These are phyloP conservation scores for Neofusicoccum cordaticola DNA, from an alignment of 2,329 filamentous ascomycete genomes.

Conservation along the genomic window DNA sequence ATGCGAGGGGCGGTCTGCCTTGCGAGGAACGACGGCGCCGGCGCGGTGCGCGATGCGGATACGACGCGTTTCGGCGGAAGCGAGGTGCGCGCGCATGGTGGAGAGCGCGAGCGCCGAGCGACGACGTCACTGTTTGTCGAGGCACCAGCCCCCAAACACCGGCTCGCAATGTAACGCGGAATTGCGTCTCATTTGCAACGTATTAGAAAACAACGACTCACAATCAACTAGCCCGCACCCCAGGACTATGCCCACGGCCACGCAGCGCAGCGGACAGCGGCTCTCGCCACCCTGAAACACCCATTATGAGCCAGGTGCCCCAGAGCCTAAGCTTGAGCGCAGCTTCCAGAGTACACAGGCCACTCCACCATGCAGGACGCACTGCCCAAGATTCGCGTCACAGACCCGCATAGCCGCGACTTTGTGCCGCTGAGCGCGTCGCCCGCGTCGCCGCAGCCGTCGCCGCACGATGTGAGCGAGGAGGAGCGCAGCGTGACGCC, in stretches of 20 bases:
- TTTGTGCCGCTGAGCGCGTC: constrained; percentile 25
- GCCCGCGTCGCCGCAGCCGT: constrained; percentile 19
- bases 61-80: background rate
- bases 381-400: constrained; percentile 44
- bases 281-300: constrained; percentile 14
- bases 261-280: background rate
- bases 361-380: constrained; percentile 34
- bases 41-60: background rate
- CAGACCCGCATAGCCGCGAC: constrained; percentile 40
- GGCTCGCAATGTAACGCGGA: constrained; percentile 10
- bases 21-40: background rate
- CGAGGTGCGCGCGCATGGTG: background rate
- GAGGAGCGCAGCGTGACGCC: constrained; percentile 11
- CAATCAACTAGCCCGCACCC: background rate
- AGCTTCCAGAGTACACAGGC: constrained; percentile 7
- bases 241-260: background rate
- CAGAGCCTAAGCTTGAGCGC: background rate
- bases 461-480: background rate
- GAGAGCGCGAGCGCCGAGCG: background rate
- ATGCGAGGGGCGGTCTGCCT: background rate
- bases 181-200: constrained; percentile 16
- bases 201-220: constrained; percentile 2
- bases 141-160: background rate
- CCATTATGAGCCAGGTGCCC: constrained; percentile 13
- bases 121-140: constrained; percentile 8